Evolutionary conservation across 2,329 filamentous ascomycete genomes (phyloP), one percentile per base, ranked within the genome.

Genomic region (Stemphylium vesicarium): DNA sequence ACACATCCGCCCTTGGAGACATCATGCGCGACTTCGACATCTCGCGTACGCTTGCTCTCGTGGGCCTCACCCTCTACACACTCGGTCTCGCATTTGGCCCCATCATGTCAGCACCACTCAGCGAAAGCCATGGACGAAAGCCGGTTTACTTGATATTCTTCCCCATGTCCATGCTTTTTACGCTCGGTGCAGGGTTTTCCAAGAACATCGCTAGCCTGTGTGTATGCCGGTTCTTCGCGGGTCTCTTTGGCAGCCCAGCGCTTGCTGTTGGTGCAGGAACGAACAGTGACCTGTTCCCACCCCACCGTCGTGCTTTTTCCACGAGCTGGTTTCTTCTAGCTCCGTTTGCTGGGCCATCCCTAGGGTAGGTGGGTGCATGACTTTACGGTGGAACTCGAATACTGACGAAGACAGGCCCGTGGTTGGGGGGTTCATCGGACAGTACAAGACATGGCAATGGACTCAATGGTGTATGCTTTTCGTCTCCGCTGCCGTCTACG

Each of bases 191-290:
- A 0, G 85, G 81, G 0, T 78, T 85, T 31, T 78, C 81, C 0
- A 75, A 80, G 18, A 80, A 71, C 29, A 82, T 88, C 13, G 80
- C 74, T 0, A 79, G 76, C 0, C 62, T 89, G 2, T 78, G 81
- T 43, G 71, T 86, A 8, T 75, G 85, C 22, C 78, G 86, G 2
- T 87, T 94, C 77, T 90, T 92, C 64, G 90, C 90, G 43, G 88
- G 90, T 0, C 71, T 88, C 70, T 89, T 89, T 59, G 89, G 88
- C 24, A 88, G 37, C 83, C 90, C 62, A 81, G 72, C 75, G 1
- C 65, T 81, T 1, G 77, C 78, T 2, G 75, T 80, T 2, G 78
- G 77, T 4, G 73, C 72, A 4, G 79, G 78, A 0, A 79, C 74
- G 2, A 74, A 68, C 46, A 75, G 75, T 6, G 78, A 80, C 58